Evolutionary conservation across 257 asterid genomes (phyloP).

Genomic region (Capsicum chinense): DNA sequence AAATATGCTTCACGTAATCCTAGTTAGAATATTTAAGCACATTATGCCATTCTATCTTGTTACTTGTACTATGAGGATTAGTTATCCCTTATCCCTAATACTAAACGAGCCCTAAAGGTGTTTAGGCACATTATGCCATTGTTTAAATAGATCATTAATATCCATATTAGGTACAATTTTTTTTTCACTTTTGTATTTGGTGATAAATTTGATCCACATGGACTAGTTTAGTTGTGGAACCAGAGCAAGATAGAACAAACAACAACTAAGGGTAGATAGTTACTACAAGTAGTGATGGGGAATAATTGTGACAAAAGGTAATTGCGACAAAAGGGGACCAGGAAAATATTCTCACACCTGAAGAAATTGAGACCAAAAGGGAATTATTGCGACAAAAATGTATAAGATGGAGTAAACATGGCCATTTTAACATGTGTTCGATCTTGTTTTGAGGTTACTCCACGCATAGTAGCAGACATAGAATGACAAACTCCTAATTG

Average conservation of each 20-base stretch:
- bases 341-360: slow-evolving; percentile 51
- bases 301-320: no score
- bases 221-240: background rate
- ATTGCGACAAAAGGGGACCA: no score
- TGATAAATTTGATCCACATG: background rate
- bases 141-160: background rate
- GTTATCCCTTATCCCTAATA: no score
- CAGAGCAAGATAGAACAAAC: background rate
- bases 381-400: slow-evolving; percentile 62
- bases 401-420: slow-evolving; percentile 40
- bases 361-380: slow-evolving; percentile 40
- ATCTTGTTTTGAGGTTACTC: slow-evolving; percentile 63
- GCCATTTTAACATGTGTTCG: slow-evolving; percentile 40
- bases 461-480: slow-evolving; percentile 67
- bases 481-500: slow-evolving; percentile 65
- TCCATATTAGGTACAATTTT: background rate
- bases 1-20: background rate
- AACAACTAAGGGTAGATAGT: background rate
- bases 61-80: no score
- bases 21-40: no score
- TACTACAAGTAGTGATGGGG: no score
- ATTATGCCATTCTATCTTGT: no score
- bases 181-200: background rate
- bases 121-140: background rate
- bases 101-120: background rate